Base-by-base conservation (phyloP, 2,329 filamentous ascomycete species). In the Colletotrichum chlorophyti region DNA sequence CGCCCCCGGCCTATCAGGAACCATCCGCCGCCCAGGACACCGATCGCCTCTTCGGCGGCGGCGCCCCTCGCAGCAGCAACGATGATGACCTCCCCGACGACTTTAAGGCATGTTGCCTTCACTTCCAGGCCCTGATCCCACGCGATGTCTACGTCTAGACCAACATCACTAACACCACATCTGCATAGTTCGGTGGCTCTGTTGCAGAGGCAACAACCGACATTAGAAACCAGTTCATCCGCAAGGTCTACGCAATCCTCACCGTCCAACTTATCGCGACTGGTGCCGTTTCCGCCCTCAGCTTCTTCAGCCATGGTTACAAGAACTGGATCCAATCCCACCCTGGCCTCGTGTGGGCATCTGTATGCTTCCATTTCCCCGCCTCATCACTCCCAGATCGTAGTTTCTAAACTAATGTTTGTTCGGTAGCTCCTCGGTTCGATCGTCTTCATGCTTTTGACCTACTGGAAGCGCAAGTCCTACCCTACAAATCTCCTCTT, bases 231-330 rank as follows among this genome's bases (percentile, higher is more conserved):
- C 91, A 95, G 76, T 99, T 97, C 75, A 83, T 97, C 68, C 89
- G 93, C 76, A 98, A 98, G 82, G 95, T 99, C 71, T 99, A 99
- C 79, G 90, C 93, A 58, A 99, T 99, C 75, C 83, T 99, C 78
- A 96, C 95, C n/a, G 87, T 92, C 48, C 95, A 99, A 74, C 87
- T 99, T 51, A 80, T 98, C 70, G 86, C 89, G 57, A 99, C 95
- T 7, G 90, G 89, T 32, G 83, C 84, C 62, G 82, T 98, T 65
- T 93, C 90, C 78, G 85, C 88, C 61, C 77, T 97, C 66, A 95
- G 90, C 65, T 98, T 98, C 83, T 91, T 91, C 76, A 96, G 86
- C 77, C 69, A 76, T 10, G 77, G 80, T 54, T 99, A 98, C 81
- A 91, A 89, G 72, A 69, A 67, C 48, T 99, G 93, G 92, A 94